Conservation (phyloP, 1,139 yeast genomes). For the Saccharomycopsis hybrid region DNA sequence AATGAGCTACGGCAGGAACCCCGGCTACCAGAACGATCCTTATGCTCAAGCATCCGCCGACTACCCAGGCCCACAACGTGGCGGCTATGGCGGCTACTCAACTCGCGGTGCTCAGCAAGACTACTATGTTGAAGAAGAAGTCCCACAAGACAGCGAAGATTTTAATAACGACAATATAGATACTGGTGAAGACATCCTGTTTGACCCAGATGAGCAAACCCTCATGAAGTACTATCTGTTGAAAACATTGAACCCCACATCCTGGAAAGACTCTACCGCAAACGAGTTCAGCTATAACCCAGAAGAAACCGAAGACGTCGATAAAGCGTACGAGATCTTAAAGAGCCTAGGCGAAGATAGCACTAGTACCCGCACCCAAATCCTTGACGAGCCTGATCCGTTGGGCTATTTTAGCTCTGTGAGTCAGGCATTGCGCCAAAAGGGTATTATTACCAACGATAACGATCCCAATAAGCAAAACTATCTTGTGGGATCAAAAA, state of each 20-base stretch:
- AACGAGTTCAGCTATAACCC: constrained; percentile 27
- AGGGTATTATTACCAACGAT: constrained; percentile 35
- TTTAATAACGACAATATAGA: background rate
- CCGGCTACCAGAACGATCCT: constrained; percentile 1
- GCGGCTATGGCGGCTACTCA: background rate
- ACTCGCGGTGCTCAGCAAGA: background rate
- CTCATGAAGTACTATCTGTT: constrained; percentile 37
- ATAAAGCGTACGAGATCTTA: constrained; percentile 32
- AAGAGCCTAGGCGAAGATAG: constrained; percentile 26
- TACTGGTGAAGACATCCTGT: background rate
- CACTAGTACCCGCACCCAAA: constrained; percentile 21
- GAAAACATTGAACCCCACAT: constrained; percentile 33
- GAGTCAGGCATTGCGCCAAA: constrained; percentile 36
- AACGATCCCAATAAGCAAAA: constrained; percentile 38
- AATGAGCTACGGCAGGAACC: constrained; percentile 6
- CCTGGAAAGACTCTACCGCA: constrained; percentile 31
- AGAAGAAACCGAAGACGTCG: constrained; percentile 28
- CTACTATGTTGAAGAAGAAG: background rate
- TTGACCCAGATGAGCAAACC: constrained; percentile 26
- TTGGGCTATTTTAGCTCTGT: constrained; percentile 46
- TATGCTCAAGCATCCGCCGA: background rate
- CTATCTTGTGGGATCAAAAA: constrained; percentile 64
- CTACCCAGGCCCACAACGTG: background rate
- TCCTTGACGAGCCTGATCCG: constrained; percentile 43
- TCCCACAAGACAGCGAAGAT: background rate